Base-by-base conservation (phyloP, 2,329 filamentous ascomycete genomes). In the Cadophora sp. region DNA sequence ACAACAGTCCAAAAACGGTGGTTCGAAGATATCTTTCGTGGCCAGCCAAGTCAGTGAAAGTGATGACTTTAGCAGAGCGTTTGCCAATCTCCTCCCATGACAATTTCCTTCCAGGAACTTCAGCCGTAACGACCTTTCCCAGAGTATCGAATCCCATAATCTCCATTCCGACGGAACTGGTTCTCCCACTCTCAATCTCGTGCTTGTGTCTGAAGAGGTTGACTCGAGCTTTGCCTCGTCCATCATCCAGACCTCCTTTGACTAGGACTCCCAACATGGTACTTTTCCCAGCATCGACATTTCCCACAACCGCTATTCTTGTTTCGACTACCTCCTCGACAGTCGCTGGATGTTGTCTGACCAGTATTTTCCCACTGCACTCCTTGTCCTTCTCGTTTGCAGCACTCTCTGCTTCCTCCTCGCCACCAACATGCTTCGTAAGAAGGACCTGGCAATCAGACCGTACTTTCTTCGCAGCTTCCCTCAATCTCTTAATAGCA, bases 21-120 rank as follows among this genome's bases (percentile, higher is more conserved):
- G 96, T 99, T 41, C 96, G 89, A 59, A 99, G 84, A 78, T 99
- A 99, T 60, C 93, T 89, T 82, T 98, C 96, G 81, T 99, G 96
- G 36, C 96, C 96, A 5, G 96, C 96, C 72, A 99, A 83, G 78
- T 99, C 96, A 41, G 93, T 96, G 79, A 99, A 99, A 33, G 92
- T 92, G 74, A 98, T 97, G 61, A 99, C 94, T 83, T 99, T 99
- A 60, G 95, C 91, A 74, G 93, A 96, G 72, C 94, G 91, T 80
- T 92, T 93, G 63, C 96, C 96, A 76, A 99, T 97, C 78, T 99
- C 96, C 78, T 97, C 95, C 96, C 96, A 99, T 4, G 94, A 95
- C 41, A 98, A 83, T 81, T 91, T 93, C 78, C 96, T 88, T 0
- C 94, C 95, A 1, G 94, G 92, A 0, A 90, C 91, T 66, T 91